Conservation (phyloP, 2,329 filamentous ascomycete species). For the Gnomoniopsis sp. region DNA sequence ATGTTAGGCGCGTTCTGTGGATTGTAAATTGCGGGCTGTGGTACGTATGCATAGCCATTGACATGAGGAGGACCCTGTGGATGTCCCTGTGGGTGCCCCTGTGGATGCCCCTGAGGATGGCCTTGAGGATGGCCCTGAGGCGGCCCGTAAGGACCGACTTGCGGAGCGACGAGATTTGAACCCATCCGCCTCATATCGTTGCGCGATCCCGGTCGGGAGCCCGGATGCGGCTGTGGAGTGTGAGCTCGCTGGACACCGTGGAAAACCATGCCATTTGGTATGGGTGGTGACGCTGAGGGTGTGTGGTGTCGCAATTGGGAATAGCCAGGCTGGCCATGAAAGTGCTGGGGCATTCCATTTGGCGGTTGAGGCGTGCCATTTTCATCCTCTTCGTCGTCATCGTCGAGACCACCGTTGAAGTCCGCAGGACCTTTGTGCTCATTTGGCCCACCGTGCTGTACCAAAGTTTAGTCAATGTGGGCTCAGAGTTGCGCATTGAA, state of each 20-base stretch:
- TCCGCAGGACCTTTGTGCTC: conserved; percentile 95
- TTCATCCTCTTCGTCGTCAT: conserved; percentile 77
- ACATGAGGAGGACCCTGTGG: conserved; percentile 28
- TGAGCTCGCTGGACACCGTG: conserved; percentile 59
- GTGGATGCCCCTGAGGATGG: conserved; percentile 54
- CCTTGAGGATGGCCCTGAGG: conserved; percentile 23
- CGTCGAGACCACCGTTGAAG: conserved; percentile 83
- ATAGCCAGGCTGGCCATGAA: conserved; percentile 67
- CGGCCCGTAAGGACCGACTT: conserved; percentile 53
- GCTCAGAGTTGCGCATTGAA: conserved; percentile 17
- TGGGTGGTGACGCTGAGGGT: conserved; percentile 83
- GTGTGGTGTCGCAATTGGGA: conserved; percentile 79
- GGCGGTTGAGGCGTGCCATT: conserved; percentile 72
- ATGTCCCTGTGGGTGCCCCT: conserved; percentile 34
- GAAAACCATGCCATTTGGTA: conserved; percentile 72
- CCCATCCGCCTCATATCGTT: conserved; percentile 74
- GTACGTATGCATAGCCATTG: conserved; percentile 79
- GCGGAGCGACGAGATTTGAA: conserved; percentile 67
- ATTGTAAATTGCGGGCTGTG: conserved; percentile 82
- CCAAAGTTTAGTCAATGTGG: conserved; percentile 3
- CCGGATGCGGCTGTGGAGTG: conserved; percentile 75
- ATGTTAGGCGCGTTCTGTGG: conserved; percentile 49
- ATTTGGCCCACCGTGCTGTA: conserved; percentile 83
- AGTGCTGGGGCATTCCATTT: conserved; percentile 67
- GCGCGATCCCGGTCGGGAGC: conserved; percentile 75